Conservation (phyloP, 2,329 filamentous ascomycete species). For the Ramularia collo-cygni region DNA sequence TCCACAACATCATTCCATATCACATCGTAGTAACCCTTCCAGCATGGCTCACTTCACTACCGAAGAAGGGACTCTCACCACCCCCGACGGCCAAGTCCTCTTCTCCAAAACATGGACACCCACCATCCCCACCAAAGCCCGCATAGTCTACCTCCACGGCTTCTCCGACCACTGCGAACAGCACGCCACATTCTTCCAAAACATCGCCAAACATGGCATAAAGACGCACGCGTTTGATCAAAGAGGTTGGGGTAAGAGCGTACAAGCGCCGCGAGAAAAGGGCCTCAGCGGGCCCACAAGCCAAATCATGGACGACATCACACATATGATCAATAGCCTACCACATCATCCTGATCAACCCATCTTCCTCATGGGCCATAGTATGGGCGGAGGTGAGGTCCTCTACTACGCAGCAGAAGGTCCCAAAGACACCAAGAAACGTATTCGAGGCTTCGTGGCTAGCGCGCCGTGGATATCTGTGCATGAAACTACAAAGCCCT, state of each 20-base stretch:
- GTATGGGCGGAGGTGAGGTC: constrained; percentile 79
- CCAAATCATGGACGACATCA: constrained; percentile 70
- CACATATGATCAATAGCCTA: constrained; percentile 54
- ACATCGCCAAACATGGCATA: constrained; percentile 64
- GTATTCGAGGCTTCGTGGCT: constrained; percentile 66
- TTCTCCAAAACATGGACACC: constrained; percentile 56
- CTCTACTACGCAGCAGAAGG: constrained; percentile 51
- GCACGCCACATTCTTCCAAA: constrained; percentile 68
- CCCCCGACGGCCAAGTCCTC: constrained; percentile 47
- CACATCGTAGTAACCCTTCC: no score
- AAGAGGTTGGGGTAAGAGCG: constrained; percentile 77
- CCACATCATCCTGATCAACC: constrained; percentile 38
- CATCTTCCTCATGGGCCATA: constrained; percentile 81
- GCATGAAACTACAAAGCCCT: constrained; percentile 58
- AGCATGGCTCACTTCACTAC: constrained; percentile 21
- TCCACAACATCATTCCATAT: no score
- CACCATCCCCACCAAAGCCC: constrained; percentile 57
- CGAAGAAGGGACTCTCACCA: constrained; percentile 46
- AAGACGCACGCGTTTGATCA: constrained; percentile 76
- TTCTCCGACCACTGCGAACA: constrained; percentile 78
- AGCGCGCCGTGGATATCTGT: constrained; percentile 76
- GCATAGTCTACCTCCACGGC: constrained; percentile 77
- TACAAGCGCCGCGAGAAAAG: constrained; percentile 52
- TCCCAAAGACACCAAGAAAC: constrained; percentile 46
- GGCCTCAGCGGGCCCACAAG: constrained; percentile 69